These are phyloP conservation scores for Neurospora cerealis DNA, from an alignment of 495 filamentous ascomycete species.

Conservation along the genomic window DNA sequence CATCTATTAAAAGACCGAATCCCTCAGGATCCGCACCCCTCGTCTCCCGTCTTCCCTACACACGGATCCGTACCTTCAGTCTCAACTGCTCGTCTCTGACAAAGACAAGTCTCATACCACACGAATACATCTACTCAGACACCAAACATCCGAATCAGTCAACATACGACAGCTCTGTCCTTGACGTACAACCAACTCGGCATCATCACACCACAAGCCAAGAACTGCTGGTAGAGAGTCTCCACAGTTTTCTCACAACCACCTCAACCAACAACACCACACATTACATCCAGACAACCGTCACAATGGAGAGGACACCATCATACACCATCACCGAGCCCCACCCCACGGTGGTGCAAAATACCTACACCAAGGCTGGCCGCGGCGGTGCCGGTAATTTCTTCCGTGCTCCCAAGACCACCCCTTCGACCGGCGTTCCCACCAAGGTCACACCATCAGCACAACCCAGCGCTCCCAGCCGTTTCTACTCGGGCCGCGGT, in stretches of 20 bases:
- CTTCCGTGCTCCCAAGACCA: conserved; percentile 57
- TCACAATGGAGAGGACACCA: conserved; percentile 21
- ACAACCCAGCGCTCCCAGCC: conserved; percentile 29
- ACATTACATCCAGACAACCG: conserved; percentile 17
- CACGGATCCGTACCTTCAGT: not conserved
- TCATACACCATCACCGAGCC: conserved; percentile 68
- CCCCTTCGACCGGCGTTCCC: conserved; percentile 31
- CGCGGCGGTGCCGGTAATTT: conserved; percentile 86
- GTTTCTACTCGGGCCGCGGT: conserved; percentile 74
- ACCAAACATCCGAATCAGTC: not conserved
- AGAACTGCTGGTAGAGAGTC: not conserved
- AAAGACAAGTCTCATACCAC: not conserved
- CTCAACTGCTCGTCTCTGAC: not conserved
- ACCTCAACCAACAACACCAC: conserved; percentile 6
- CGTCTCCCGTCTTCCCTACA: not conserved
- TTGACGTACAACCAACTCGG: not conserved
- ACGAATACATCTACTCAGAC: not conserved
- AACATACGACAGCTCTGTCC: not conserved
- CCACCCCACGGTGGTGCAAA: conserved; percentile 58
- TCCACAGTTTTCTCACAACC: not conserved
- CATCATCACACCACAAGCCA: not conserved
- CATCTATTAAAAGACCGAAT: not conserved
- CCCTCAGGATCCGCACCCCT: not conserved
- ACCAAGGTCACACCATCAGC: conserved; percentile 13
- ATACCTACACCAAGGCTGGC: conserved; percentile 61